Conservation (phyloP, 139 green algal species). For the Auxenochlorella pyrenoidosa region DNA sequence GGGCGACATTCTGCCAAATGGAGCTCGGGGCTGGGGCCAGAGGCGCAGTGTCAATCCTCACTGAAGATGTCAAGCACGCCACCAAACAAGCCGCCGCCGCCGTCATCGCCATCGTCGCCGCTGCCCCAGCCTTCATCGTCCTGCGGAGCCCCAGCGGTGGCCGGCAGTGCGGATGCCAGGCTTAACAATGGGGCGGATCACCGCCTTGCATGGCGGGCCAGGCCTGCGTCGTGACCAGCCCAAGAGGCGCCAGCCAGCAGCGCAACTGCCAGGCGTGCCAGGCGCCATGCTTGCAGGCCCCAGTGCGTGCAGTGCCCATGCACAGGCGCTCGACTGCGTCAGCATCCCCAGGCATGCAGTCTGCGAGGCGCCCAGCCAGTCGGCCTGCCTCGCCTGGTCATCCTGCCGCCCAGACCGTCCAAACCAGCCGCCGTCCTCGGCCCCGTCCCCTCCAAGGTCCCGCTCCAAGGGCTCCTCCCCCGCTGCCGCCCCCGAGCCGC, state of each 20-base stretch:
- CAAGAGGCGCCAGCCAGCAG: too few relatives aligned
- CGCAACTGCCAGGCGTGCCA: too few relatives aligned
- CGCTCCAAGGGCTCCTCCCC: conserved; percentile 26
- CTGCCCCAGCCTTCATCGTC: conserved; percentile 9
- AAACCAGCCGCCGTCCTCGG: conserved; percentile 11
- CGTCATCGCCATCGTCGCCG: conserved; percentile 21
- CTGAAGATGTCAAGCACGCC: conserved; percentile 6
- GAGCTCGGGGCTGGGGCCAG: too few relatives aligned
- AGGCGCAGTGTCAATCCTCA: background rate
- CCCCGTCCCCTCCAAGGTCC: conserved; percentile 45
- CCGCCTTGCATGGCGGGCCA: background rate
- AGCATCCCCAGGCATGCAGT: too few relatives aligned
- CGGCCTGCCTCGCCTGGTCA: background rate
- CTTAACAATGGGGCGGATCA: background rate
- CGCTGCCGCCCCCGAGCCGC: background rate
- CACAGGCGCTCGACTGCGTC: too few relatives aligned
- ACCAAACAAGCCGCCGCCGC: conserved; percentile 16
- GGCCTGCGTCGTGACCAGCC: background rate
- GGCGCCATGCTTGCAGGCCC: too few relatives aligned
- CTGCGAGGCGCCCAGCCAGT: too few relatives aligned
- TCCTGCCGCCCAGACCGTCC: background rate
- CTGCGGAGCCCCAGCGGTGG: background rate
- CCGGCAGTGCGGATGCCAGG: background rate
- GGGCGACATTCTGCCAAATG: too few relatives aligned
- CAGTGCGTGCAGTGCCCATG: too few relatives aligned